Evolutionary conservation across 768 basidiomycete species (phyloP).

Genomic region (Tylopilus rubrobrunneus): DNA sequence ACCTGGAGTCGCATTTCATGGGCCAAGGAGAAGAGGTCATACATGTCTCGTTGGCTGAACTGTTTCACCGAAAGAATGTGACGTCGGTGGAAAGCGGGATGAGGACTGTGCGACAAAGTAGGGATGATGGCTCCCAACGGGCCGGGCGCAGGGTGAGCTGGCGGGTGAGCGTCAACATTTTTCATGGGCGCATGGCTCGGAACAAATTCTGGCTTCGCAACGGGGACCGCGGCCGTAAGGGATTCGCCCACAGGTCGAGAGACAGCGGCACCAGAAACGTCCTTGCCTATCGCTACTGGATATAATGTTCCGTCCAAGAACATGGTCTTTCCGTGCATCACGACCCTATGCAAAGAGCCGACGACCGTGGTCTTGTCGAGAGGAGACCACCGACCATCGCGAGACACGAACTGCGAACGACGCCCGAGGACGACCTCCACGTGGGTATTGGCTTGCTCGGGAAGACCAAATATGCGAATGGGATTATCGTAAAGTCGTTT

Average conservation of each 20-base stretch:
- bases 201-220: conserved; percentile 25
- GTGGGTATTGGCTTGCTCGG: conserved; percentile 80
- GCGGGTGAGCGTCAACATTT: conserved; percentile 22
- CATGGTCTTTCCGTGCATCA: conserved; percentile 83
- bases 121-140: conserved; percentile 16
- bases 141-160: conserved; percentile 6
- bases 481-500: conserved; percentile 90
- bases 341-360: conserved; percentile 85
- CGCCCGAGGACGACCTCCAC: conserved; percentile 93
- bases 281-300: conserved; percentile 57
- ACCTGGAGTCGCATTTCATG: conserved; percentile 97
- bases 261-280: conserved; percentile 63
- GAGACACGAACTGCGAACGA: conserved; percentile 50
- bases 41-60: conserved; percentile 82
- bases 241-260: conserved; percentile 36
- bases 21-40: conserved; percentile 91
- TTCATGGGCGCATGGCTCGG: conserved; percentile 33
- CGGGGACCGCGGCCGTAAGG: conserved; percentile 18
- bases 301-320: conserved; percentile 82
- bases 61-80: conserved; percentile 96
- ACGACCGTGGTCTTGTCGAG: conserved; percentile 56
- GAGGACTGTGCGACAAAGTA: conserved; percentile 36
- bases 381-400: conserved; percentile 75
- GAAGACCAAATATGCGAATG: conserved; percentile 83
- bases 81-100: conserved; percentile 87